phyloP scores from a whole-genome alignment of 179 eudicot genomes.

The Monotropa hypopitys region DNA sequence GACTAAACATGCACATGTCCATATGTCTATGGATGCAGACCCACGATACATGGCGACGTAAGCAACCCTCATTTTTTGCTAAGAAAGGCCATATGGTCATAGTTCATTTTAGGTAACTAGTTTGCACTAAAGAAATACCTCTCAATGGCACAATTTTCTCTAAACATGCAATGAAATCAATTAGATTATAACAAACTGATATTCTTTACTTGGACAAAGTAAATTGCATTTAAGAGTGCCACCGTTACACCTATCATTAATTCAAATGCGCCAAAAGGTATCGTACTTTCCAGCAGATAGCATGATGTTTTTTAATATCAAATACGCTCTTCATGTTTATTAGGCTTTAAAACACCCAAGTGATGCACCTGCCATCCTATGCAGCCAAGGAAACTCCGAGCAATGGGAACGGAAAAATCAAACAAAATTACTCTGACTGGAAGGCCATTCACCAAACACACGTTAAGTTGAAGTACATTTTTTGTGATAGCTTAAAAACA shows the following conservation, averaged over 20 bases:
- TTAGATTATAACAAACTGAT: background rate
- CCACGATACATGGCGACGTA: background rate
- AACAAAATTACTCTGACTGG: background rate
- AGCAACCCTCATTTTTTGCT: background rate
- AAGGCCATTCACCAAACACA: background rate
- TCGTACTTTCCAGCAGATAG: background rate
- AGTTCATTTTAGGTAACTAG: background rate
- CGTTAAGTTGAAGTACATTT: background rate
- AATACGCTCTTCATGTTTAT: background rate
- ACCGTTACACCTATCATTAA: no score
- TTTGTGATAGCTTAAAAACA: background rate
- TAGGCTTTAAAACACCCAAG: background rate
- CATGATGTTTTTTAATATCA: background rate
- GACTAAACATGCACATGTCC: background rate
- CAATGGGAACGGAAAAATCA: background rate
- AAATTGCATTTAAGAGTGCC: background rate
- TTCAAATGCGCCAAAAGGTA: background rate
- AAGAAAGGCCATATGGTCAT: background rate
- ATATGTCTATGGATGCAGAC: background rate
- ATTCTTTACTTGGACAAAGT: background rate
- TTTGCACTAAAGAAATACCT: background rate
- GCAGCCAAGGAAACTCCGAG: no score
- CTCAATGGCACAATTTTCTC: background rate
- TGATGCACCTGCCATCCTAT: background rate
- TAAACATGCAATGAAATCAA: background rate